These are phyloP conservation scores for Acer yangbiense DNA, from an alignment of 345 rosid species.

Conservation along the genomic window DNA sequence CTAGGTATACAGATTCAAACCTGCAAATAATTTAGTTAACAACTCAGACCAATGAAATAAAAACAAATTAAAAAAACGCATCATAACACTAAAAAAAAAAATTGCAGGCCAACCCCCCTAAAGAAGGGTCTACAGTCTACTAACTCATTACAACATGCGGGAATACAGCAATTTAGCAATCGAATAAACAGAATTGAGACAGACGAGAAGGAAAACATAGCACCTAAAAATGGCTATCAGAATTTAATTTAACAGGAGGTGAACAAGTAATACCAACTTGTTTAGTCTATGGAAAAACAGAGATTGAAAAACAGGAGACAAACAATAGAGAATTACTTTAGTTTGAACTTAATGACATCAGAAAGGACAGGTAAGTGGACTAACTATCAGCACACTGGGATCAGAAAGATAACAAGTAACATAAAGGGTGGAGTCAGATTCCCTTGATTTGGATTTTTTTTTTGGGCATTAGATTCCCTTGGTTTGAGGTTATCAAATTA, in stretches of 20 bases:
- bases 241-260: not conserved
- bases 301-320: not conserved
- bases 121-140: not conserved
- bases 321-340: not conserved
- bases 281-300: not conserved
- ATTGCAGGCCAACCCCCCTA: not conserved
- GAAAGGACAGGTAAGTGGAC: not conserved
- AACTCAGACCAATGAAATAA: not conserved
- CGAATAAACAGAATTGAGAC: not conserved
- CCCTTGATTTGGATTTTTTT: not conserved
- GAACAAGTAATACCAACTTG: not conserved
- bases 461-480: not conserved
- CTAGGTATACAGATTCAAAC: conserved; percentile 42
- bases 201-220: not conserved
- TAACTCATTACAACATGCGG: not conserved
- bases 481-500: not conserved
- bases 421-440: not conserved
- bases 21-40: conserved; percentile 21
- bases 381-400: not conserved
- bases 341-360: not conserved
- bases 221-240: not conserved
- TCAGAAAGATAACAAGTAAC: not conserved
- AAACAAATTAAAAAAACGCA: not conserved
- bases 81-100: not conserved
- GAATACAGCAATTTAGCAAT: conserved; percentile 3